A percentile compares a stretch with the other conserved stretches of the same genome.
Evolutionary conservation across 345 rosid species (phyloP).

Genomic region (Pistacia integerrima): DNA sequence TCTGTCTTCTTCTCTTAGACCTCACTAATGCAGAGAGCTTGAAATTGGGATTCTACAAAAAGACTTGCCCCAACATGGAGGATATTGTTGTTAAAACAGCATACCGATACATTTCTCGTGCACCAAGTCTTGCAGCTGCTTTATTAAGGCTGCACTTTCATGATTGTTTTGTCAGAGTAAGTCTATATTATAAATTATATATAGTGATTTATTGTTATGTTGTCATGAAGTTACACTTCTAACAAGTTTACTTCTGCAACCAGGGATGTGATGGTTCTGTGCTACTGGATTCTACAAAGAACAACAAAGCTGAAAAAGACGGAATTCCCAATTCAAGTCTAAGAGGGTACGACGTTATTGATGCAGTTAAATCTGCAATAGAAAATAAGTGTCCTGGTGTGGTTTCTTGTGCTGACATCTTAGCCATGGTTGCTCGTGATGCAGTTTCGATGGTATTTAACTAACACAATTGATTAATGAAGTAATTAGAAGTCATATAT

Average conservation of each 20-base stretch:
- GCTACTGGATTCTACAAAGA: slow-evolving; percentile 34
- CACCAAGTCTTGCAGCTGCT: slow-evolving; percentile 43
- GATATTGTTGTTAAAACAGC: slow-evolving; percentile 29
- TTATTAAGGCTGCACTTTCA: slow-evolving; percentile 53
- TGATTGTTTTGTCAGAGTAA: slow-evolving; percentile 56
- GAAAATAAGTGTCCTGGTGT: slow-evolving; percentile 32
- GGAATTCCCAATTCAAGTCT: slow-evolving; percentile 35
- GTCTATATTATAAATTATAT: background rate
- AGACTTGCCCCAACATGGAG: slow-evolving; percentile 42
- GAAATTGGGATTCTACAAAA: slow-evolving; percentile 34
- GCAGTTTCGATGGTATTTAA: slow-evolving; percentile 34
- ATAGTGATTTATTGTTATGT: no score
- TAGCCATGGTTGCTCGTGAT: slow-evolving; percentile 36
- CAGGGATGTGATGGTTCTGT: slow-evolving; percentile 63
- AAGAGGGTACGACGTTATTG: slow-evolving; percentile 53
- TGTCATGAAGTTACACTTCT: background rate
- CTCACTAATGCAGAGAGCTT: slow-evolving; percentile 24
- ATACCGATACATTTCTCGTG: slow-evolving; percentile 26
- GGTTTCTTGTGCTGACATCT: slow-evolving; percentile 37
- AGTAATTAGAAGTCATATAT: background rate
- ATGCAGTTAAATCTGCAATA: slow-evolving; percentile 38
- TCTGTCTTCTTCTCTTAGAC: slow-evolving; percentile 27
- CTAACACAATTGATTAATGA: no score
- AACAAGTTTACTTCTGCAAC: background rate
- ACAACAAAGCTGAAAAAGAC: slow-evolving; percentile 41